A percentile compares a stretch with the other conserved stretches of the same genome.
phyloP scores from a whole-genome alignment of 345 rosid genomes.

The Passiflora organensis region DNA sequence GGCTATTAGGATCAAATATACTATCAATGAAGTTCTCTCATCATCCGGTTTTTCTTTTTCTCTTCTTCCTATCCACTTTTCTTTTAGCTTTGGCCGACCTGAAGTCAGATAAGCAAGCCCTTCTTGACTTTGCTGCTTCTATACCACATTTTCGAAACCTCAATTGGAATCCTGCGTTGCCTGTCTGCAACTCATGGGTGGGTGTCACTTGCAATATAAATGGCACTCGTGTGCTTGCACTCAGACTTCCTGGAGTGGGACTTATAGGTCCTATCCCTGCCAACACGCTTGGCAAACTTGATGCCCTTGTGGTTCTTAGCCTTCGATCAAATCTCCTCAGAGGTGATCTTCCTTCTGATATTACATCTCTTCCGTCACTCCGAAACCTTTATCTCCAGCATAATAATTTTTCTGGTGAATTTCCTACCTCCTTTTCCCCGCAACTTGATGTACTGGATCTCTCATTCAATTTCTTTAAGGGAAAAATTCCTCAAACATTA shows the following conservation, averaged over 20 bases:
- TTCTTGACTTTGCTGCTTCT: constrained; percentile 49
- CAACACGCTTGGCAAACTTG: constrained; percentile 29
- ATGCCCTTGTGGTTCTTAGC: constrained; percentile 26
- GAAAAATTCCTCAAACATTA: constrained; percentile 44
- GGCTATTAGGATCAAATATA: constrained; percentile 13
- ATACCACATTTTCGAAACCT: constrained; percentile 55
- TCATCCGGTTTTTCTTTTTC: constrained; percentile 22
- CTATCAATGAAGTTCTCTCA: constrained; percentile 32
- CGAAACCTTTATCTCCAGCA: constrained; percentile 22
- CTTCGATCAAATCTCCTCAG: constrained; percentile 24
- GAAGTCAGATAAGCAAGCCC: constrained; percentile 63
- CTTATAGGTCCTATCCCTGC: constrained; percentile 24
- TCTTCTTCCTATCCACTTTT: constrained; percentile 24
- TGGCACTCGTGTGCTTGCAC: constrained; percentile 19
- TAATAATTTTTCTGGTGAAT: constrained; percentile 22
- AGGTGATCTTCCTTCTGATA: constrained; percentile 26
- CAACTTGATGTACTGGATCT: constrained; percentile 52
- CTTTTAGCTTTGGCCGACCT: constrained; percentile 44
- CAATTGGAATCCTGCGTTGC: constrained; percentile 52
- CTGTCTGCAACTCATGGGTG: constrained; percentile 52
- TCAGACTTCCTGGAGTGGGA: constrained; percentile 32
- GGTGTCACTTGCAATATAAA: constrained; percentile 23
- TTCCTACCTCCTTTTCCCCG: constrained; percentile 30
- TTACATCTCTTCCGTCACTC: constrained; percentile 31
- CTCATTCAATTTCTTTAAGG: constrained; percentile 57